Percentiles rank a stretch among this genome's conserved stretches.
phyloP scores from a whole-genome alignment of 1,139 yeast genomes.

The Sugiyamaella neomexicana region DNA sequence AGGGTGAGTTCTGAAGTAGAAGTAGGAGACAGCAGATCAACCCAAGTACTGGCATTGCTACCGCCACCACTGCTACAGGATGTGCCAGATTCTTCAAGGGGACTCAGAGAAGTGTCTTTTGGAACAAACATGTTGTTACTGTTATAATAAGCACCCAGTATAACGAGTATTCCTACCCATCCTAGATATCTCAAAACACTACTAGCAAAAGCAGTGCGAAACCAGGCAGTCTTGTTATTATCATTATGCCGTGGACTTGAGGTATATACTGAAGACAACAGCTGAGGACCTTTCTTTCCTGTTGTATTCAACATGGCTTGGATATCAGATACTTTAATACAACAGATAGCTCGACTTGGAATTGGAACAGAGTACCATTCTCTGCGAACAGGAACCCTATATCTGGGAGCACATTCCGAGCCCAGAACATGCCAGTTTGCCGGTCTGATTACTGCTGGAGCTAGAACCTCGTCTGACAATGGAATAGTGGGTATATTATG shows the following conservation, averaged over 20 bases:
- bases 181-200: neutral
- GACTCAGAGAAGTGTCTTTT: neutral
- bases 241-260: neutral
- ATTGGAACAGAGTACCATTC: constrained; percentile 15
- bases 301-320: constrained; percentile 4
- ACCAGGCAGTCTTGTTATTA: neutral
- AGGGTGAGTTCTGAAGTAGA: neutral
- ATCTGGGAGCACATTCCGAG: constrained; percentile 18
- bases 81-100: neutral
- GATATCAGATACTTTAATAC: constrained; percentile 8
- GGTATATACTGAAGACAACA: neutral
- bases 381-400: neutral
- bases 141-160: neutral
- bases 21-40: neutral
- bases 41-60: neutral
- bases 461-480: constrained; percentile 17
- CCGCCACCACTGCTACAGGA: neutral
- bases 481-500: constrained; percentile 15
- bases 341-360: constrained; percentile 8
- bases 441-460: constrained; percentile 6
- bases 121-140: neutral
- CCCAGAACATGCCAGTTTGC: constrained; percentile 19
- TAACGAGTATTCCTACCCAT: neutral
- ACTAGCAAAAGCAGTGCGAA: neutral
- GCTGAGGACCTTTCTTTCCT: constrained; percentile 6